Percentiles rank a stretch among this genome's conserved stretches.
Conservation (phyloP, 1,284 basidiomycete genomes). For the Moesziomyces aphidis region DNA sequence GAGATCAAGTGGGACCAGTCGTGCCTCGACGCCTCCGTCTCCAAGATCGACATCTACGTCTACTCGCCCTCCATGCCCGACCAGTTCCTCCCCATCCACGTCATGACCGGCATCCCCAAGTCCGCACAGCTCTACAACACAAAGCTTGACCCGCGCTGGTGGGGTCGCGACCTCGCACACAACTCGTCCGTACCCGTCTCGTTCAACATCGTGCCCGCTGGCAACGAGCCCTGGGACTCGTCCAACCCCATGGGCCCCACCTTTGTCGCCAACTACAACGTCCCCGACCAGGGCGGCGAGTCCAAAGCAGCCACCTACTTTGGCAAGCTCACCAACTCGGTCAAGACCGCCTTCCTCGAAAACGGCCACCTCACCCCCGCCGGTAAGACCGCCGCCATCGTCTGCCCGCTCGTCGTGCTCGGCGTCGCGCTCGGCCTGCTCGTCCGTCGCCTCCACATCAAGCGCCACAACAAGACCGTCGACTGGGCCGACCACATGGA, state of each 20-base stretch:
- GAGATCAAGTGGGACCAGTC: conserved; percentile 54
- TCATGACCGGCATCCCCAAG: conserved; percentile 55
- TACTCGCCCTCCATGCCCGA: conserved; percentile 54
- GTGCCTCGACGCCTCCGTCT: conserved; percentile 46
- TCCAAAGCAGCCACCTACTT: conserved; percentile 44
- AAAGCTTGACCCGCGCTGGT: conserved; percentile 61
- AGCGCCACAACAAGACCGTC: conserved; percentile 64
- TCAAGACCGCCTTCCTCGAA: conserved; percentile 56
- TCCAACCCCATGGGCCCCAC: conserved; percentile 61
- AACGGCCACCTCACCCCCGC: conserved; percentile 53
- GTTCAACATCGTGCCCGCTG: conserved; percentile 65
- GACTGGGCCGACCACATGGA: conserved; percentile 66
- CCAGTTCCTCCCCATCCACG: conserved; percentile 58
- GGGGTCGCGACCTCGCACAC: conserved; percentile 51
- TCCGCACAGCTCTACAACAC: conserved; percentile 39
- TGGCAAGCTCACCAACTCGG: conserved; percentile 46
- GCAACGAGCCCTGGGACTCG: conserved; percentile 66
- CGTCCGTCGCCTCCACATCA: conserved; percentile 64
- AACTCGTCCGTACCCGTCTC: conserved; percentile 49
- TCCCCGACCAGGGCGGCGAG: conserved; percentile 43
- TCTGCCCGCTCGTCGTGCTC: conserved; percentile 59
- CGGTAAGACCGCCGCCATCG: conserved; percentile 63
- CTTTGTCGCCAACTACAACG: conserved; percentile 59
- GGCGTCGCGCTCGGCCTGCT: conserved; percentile 50
- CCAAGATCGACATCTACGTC: conserved; percentile 65